These are phyloP conservation scores for Persicaria maculosa DNA, from an alignment of 148 eudicot species.

Conservation along the genomic window DNA sequence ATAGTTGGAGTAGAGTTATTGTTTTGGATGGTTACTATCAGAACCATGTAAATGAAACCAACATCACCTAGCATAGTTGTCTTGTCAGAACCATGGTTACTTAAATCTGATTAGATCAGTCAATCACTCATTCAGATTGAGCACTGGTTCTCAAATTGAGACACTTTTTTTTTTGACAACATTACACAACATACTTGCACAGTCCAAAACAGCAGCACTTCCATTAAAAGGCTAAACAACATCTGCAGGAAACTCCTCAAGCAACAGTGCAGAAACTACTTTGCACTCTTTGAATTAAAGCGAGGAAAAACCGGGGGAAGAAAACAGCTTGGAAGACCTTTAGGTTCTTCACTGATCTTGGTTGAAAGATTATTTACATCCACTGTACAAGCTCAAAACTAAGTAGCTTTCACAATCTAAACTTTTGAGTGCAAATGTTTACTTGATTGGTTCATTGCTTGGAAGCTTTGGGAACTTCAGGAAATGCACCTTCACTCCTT, in stretches of 20 bases:
- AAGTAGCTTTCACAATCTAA: background rate
- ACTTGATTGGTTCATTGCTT: constrained; percentile 5
- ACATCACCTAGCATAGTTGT: background rate
- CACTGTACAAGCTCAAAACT: background rate
- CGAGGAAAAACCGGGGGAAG: background rate
- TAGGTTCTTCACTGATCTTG: background rate
- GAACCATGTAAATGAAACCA: constrained; percentile 6
- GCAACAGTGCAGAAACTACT: background rate
- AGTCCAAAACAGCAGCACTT: background rate
- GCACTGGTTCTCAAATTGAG: too few species aligned
- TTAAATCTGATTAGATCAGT: too few species aligned
- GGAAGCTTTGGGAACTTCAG: background rate
- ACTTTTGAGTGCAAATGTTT: background rate
- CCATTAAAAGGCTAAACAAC: background rate
- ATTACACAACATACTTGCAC: background rate
- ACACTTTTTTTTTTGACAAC: background rate
- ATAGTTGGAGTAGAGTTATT: constrained; percentile 6
- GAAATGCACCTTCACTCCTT: background rate
- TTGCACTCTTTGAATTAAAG: background rate
- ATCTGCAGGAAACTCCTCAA: background rate
- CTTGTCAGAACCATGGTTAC: background rate
- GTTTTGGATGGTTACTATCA: background rate
- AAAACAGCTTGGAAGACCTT: background rate
- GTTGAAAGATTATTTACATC: background rate
- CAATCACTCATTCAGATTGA: too few species aligned